Conservation (phyloP, 495 filamentous ascomycete genomes). For the Letharia lupina region DNA sequence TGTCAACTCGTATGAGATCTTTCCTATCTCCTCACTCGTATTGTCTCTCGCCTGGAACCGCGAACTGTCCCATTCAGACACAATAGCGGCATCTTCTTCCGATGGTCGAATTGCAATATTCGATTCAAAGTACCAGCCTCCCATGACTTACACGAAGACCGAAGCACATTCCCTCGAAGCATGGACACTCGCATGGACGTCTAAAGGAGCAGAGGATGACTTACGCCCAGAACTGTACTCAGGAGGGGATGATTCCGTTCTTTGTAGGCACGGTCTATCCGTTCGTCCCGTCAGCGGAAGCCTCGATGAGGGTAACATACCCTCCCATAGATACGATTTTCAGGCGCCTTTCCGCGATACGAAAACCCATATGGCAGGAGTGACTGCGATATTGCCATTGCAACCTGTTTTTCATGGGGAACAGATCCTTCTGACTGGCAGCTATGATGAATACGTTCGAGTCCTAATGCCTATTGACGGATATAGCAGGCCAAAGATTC, state of each 20-base stretch:
- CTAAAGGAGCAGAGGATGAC: slow-evolving; percentile 14
- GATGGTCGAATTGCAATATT: slow-evolving; percentile 52
- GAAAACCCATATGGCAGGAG: slow-evolving; percentile 66
- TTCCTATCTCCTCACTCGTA: slow-evolving; percentile 51
- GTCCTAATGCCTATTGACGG: slow-evolving; percentile 43
- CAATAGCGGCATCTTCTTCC: slow-evolving; percentile 60
- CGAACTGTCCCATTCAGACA: not conserved
- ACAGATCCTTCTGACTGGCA: slow-evolving; percentile 68
- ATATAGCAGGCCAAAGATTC: slow-evolving; percentile 33
- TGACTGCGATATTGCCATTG: slow-evolving; percentile 73
- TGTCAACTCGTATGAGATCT: slow-evolving; percentile 28
- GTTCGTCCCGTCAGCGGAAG: not conserved
- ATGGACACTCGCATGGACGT: slow-evolving; percentile 56
- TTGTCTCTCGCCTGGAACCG: slow-evolving; percentile 52
- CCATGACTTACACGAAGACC: slow-evolving; percentile 2
- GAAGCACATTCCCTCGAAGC: slow-evolving; percentile 48
- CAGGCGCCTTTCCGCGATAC: slow-evolving; percentile 34
- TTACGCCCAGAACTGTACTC: slow-evolving; percentile 43
- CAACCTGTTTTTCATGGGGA: slow-evolving; percentile 29
- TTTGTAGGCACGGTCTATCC: slow-evolving; percentile 12
- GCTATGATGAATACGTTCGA: slow-evolving; percentile 82
- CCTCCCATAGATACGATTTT: slow-evolving; percentile 13
- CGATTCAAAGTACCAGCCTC: slow-evolving; percentile 23
- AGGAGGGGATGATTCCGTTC: slow-evolving; percentile 58
- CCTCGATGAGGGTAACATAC: not conserved